Base-by-base conservation (phyloP, 768 basidiomycete species). In the Trametes maxima region DNA sequence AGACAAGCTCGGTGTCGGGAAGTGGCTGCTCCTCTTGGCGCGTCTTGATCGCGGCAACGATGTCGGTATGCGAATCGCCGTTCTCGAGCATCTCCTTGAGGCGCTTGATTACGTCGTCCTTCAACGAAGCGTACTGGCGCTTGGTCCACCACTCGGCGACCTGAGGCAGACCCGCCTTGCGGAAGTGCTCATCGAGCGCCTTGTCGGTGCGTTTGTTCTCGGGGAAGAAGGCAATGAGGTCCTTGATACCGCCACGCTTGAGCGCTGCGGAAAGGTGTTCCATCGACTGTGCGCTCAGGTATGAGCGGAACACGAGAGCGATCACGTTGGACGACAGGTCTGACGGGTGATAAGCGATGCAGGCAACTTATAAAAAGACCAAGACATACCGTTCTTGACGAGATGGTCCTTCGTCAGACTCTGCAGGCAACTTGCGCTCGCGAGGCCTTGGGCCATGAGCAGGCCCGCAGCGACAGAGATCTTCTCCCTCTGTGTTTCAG, bases 131-230 rank as follows among this genome's bases (percentile, higher is more conserved):
- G 61, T 87, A 87, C 72, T 94, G 92, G 73, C 87, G 89, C 82
- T 95, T 97, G 47, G 86, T 85, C 83, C 91, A 98, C 93, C 94
- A 98, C 16, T 98, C 96, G 2, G 91, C 88, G 44, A 98, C 85
- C 67, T 87, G 85, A 19, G 86, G 76, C 19, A 97, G 79, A 19
- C 85, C 87, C 60, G 86, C 89, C 59, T 85, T 83, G 76, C 84
- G 91, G 82, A 98, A 97, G 72, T 94, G 88, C 7, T 90, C 88
- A 67, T 95, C 93, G 51, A 98, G 80, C 43, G 79, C 73, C 68
- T 88, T 85, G 66, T 81, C 80, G 49, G 88, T 85, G 60, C 92
- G 86, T 73, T 88, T 92, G 74, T 89, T 90, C 8, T 83, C 76
- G 17, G 95, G 94, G 82, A 98, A 95, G 78, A 97, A 95, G 17